Base-by-base conservation (phyloP, 176 grass and related monocot species). In the Pontederia crassipes region DNA sequence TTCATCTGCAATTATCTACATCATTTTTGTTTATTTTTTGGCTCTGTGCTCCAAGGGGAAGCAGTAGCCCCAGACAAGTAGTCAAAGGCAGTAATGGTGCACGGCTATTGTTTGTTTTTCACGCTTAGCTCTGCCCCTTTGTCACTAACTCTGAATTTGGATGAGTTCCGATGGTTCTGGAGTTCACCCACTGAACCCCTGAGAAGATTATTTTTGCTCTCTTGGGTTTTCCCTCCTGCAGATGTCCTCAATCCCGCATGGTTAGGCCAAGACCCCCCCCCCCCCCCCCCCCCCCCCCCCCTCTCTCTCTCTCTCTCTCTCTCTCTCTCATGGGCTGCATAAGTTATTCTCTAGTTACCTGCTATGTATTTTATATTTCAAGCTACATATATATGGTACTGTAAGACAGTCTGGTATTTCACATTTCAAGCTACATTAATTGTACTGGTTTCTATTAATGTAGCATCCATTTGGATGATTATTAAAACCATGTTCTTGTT, bases 41-140 rank as follows among this genome's bases (percentile, higher is more conserved):
- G 20, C 20, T 24, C 52, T 20, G 55, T 49, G 65, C 65, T 55
- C 65, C 29, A 46, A 52, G 63, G 28, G 29, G 65, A 46, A 46
- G 65, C 55, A 17, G 11, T 68, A 54, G 65, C 65, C 65, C 28
- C 65, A 68, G 20, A 0, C 20, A 24, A 24, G 20, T 24, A 20
- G 3, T 0, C 14, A 13, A 46, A 45, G 51, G 28, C 20, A 17
- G 57, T 32, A 24, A 12, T 48, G 18, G 52, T 55, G 65, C 28
- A 46, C 51, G 15, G 65, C 65, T 46, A 56, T 49, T 68, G 65
- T 68, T 68, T 68, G 65, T 68, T 68, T 68, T 68, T 55, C 28
- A 28, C 65, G 55, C 8, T 13, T 35, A 46, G 29, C 65, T 68
- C 15, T 20, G 9, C 51, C 15, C 46, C 7, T 24, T 6, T 53